Evolutionary conservation across 2,329 filamentous ascomycete species (phyloP), one percentile per base, ranked within the genome.

Genomic region (Ophiostoma himal-ulmi): DNA sequence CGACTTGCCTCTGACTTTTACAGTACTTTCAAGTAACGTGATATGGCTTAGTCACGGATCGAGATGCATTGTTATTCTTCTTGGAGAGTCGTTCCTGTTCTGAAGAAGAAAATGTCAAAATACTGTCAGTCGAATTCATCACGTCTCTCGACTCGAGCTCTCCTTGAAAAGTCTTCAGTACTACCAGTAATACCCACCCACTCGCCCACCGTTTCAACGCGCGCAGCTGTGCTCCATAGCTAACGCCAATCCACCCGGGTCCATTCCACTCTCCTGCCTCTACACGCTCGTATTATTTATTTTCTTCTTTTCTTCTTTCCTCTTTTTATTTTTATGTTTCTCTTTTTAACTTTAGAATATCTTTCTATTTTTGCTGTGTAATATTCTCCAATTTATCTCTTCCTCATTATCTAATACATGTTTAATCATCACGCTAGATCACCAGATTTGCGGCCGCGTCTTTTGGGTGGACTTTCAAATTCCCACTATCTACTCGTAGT

Each of bases 371-470:
- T 1, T 30, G 26, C 26, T 30, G 26, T 30, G 26, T 22, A 54
- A n/a, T 22, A n/a, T 30, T 30, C 30, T 30, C 30, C 11, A 22
- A 54, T 22, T 54, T n/a, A 22, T 22, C 5, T 48, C 13, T 17
- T 30, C 30, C 5, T 2, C 17, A 48, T 54, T 22, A 22, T 22
- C 8, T n/a, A 5, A 44, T 44, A 44, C 44, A 20, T 48, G 44
- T 48, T 48, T 48, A 48, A 48, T 48, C 52, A 57, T 57, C 52
- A 60, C 54, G 54, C 54, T 60, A 60, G 54, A 60, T 60, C 54
- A 60, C 54, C 54, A 34, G 54, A 60, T 60, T 60, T 60, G 54
- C 54, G 54, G n/a, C 54, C 54, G 54, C 52, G 22, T 57, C 52
- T 22, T 26, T 17, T 39, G 10, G 37, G 11, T 11, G 44, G 44